Evolutionary conservation across 768 basidiomycete genomes (phyloP).

Genomic region (Pholiota microspora): DNA sequence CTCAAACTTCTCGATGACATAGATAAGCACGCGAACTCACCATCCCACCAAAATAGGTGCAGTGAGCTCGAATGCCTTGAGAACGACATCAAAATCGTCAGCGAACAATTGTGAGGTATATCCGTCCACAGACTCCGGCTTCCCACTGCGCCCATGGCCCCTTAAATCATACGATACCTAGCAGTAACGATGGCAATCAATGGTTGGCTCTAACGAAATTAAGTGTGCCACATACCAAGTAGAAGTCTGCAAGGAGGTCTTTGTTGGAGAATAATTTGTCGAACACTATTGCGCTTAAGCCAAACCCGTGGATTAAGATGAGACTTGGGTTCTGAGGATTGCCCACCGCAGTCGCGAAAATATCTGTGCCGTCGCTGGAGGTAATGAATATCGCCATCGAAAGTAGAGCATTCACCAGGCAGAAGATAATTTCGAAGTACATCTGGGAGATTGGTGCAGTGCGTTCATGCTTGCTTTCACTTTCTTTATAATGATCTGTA

Average conservation of each 20-base stretch:
- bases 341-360: slow-evolving; percentile 40
- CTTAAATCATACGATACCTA: slow-evolving; percentile 7
- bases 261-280: slow-evolving; percentile 35
- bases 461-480: background rate
- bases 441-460: background rate
- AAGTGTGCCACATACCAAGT: slow-evolving; percentile 18
- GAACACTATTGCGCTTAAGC: slow-evolving; percentile 31
- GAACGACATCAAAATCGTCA: slow-evolving; percentile 2
- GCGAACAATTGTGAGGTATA: slow-evolving; percentile 4
- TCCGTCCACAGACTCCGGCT: background rate
- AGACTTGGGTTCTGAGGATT: slow-evolving; percentile 33
- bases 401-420: background rate
- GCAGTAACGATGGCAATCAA: too few species aligned
- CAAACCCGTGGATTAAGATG: slow-evolving; percentile 42
- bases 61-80: background rate
- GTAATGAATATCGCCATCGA: slow-evolving; percentile 3
- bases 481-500: background rate
- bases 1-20: background rate
- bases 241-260: slow-evolving; percentile 21
- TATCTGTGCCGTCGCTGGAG: slow-evolving; percentile 33
- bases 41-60: slow-evolving; percentile 1
- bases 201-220: too few species aligned
- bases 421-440: background rate
- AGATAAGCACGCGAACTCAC: background rate
- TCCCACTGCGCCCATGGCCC: slow-evolving; percentile 5